These are phyloP conservation scores for Dioscorea alata DNA, from an alignment of 106 monocot genomes.

Conservation along the genomic window DNA sequence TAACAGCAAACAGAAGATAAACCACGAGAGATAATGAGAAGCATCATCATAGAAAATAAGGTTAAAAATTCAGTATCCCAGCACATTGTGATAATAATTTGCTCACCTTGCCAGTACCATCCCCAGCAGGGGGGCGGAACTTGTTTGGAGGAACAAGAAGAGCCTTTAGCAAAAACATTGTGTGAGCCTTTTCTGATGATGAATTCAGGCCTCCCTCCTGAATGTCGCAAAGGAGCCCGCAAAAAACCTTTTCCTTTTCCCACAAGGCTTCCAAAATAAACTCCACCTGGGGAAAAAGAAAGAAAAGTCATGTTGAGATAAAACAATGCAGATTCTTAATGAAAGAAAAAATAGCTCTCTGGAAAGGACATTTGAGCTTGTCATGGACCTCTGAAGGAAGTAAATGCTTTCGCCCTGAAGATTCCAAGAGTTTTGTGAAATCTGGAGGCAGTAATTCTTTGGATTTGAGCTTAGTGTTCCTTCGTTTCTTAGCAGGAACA, in stretches of 20 bases:
- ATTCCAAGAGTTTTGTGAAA: constrained; percentile 23
- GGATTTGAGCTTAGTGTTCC: constrained; percentile 1
- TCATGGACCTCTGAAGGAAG: constrained; percentile 55
- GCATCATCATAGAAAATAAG: too few relatives aligned
- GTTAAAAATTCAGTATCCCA: too few relatives aligned
- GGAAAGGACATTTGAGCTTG: not conserved
- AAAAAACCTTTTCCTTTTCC: constrained; percentile 54
- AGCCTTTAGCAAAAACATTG: constrained; percentile 75
- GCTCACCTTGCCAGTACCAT: constrained; percentile 23
- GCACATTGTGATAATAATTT: not conserved
- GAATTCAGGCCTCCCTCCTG: constrained; percentile 28
- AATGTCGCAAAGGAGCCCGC: constrained; percentile 71
- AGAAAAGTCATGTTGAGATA: not conserved
- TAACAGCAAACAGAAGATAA: too few relatives aligned
- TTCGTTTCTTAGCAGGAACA: constrained; percentile 6
- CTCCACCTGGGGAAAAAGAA: constrained; percentile 46
- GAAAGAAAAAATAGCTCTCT: not conserved
- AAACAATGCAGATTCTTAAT: not conserved
- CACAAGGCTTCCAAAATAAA: constrained; percentile 55
- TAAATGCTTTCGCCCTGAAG: constrained; percentile 44
- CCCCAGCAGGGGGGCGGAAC: constrained; percentile 63
- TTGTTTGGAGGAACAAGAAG: constrained; percentile 84
- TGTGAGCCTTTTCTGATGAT: constrained; percentile 25
- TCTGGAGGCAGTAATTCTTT: constrained; percentile 21
- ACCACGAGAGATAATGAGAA: too few relatives aligned